These are phyloP conservation scores for Penicillium glabrum DNA, from an alignment of 2,329 filamentous ascomycete species.

Conservation along the genomic window DNA sequence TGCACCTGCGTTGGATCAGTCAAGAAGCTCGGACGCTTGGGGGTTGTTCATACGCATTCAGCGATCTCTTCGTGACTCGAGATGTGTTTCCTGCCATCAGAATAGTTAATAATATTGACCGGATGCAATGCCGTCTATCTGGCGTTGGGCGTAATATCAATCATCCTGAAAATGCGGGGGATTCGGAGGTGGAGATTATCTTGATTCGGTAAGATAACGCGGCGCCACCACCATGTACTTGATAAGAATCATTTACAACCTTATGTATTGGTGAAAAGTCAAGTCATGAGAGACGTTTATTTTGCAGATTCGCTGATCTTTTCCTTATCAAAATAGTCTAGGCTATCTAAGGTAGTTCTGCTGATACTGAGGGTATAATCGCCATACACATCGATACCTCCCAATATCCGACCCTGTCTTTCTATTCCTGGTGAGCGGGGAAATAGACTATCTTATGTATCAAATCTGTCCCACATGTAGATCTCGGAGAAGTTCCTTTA, in stretches of 20 bases:
- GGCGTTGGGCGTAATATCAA: constrained; percentile 2
- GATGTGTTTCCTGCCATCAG: constrained; percentile 1
- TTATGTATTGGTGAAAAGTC: not conserved
- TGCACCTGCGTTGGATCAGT: constrained; percentile 35
- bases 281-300: not conserved
- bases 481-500: not conserved
- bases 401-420: not conserved
- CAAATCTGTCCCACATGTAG: not conserved
- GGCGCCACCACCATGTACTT: not conserved
- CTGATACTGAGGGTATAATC: not conserved
- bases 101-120: not conserved
- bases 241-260: not conserved
- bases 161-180: constrained; percentile 5
- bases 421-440: not conserved
- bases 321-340: not conserved
- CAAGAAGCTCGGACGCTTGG: not conserved
- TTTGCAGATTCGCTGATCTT: not conserved
- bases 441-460: not conserved
- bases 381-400: not conserved
- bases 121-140: constrained; percentile 1
- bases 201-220: not conserved
- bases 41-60: constrained; percentile 28
- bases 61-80: constrained; percentile 30
- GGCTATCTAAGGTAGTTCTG: not conserved
- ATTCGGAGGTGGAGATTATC: not conserved